Percentiles rank a stretch among this genome's conserved stretches.
These are phyloP conservation scores for Mycosphaerella arachidis DNA, from an alignment of 2,329 filamentous ascomycete species.

Conservation along the genomic window DNA sequence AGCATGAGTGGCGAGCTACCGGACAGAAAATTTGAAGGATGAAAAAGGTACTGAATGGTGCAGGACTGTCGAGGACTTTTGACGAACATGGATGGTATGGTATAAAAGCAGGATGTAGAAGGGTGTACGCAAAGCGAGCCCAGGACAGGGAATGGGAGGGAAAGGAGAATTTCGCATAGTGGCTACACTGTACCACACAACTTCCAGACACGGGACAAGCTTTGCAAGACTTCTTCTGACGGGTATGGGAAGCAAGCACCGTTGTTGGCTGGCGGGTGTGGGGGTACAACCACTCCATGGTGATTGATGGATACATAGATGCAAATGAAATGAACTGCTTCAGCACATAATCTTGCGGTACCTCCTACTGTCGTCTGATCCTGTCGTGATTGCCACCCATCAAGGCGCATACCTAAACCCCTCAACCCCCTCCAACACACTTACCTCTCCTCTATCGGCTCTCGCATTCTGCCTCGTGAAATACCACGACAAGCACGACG, in stretches of 20 bases:
- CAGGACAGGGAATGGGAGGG: neutral
- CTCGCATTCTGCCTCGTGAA: constrained; percentile 17
- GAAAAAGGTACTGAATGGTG: neutral
- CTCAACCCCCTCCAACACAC: constrained; percentile 9
- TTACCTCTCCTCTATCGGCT: constrained; percentile 11
- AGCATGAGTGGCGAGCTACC: neutral
- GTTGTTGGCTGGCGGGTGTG: too few relatives aligned
- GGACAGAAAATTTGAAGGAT: neutral
- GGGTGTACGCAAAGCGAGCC: neutral
- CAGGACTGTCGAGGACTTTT: neutral
- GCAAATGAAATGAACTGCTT: too few relatives aligned
- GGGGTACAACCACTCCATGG: too few relatives aligned
- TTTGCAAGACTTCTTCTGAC: neutral
- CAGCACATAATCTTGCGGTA: too few relatives aligned
- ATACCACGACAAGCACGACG: constrained; percentile 11
- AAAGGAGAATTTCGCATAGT: neutral
- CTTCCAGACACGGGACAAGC: neutral
- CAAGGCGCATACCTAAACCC: neutral
- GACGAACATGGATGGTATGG: neutral
- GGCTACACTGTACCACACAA: neutral
- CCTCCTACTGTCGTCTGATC: too few relatives aligned
- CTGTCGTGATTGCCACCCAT: too few relatives aligned
- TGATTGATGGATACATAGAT: too few relatives aligned
- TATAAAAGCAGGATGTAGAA: neutral
- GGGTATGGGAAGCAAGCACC: too few relatives aligned